phyloP scores from a whole-genome alignment of 1,284 basidiomycete genomes.

The Trichosporon faecale region DNA sequence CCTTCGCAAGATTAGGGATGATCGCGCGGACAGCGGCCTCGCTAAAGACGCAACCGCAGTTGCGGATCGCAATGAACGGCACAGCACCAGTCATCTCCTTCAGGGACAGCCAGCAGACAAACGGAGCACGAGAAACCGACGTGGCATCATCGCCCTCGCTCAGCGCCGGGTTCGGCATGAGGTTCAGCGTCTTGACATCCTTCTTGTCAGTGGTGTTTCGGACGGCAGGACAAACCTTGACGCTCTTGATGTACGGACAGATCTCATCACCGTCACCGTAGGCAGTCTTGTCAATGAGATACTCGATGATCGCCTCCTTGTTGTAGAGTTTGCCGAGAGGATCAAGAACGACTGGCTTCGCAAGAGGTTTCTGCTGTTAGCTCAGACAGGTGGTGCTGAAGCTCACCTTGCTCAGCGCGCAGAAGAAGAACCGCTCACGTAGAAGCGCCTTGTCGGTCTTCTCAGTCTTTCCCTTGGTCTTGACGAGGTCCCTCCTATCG shows the following conservation, averaged over 20 bases:
- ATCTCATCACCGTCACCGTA: slow-evolving; percentile 75
- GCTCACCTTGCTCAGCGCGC: slow-evolving; percentile 83
- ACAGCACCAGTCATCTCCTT: slow-evolving; percentile 90
- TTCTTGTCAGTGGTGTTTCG: slow-evolving; percentile 43
- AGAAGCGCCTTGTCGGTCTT: slow-evolving; percentile 79
- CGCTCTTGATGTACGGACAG: slow-evolving; percentile 77
- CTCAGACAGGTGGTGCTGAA: background rate
- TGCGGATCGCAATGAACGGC: slow-evolving; percentile 78
- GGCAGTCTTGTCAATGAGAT: slow-evolving; percentile 72
- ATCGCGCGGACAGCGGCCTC: slow-evolving; percentile 43
- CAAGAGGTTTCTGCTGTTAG: slow-evolving; percentile 64
- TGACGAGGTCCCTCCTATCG: slow-evolving; percentile 51
- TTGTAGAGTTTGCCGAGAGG: slow-evolving; percentile 89
- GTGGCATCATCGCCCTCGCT: slow-evolving; percentile 39
- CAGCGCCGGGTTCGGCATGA: slow-evolving; percentile 66
- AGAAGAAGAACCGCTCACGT: slow-evolving; percentile 82
- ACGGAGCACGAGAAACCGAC: slow-evolving; percentile 59
- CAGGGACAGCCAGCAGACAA: slow-evolving; percentile 81
- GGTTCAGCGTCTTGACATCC: slow-evolving; percentile 78
- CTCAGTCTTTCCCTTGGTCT: slow-evolving; percentile 53
- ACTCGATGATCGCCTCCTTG: slow-evolving; percentile 85
- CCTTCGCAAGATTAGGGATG: slow-evolving; percentile 38
- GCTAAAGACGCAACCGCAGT: slow-evolving; percentile 71
- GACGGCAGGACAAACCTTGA: slow-evolving; percentile 65
- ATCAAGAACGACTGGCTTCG: slow-evolving; percentile 82